A percentile compares a stretch with the other conserved stretches of the same genome.
Evolutionary conservation across 371 early-diverging fungal species (phyloP).

Genomic region (Dentiscutata heterogama): DNA sequence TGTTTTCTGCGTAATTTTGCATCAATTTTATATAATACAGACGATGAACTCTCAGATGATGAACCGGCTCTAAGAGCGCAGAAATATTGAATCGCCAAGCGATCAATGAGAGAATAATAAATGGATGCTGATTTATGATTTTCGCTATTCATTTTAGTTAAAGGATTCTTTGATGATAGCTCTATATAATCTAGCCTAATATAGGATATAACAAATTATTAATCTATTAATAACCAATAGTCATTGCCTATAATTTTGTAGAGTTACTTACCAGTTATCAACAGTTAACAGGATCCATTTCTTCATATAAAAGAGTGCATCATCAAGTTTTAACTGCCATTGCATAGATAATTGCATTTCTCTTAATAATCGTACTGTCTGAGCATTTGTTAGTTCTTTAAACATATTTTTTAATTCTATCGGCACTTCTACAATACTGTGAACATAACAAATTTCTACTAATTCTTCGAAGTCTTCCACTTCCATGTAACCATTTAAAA

Average conservation of each 20-base stretch:
- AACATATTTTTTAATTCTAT: constrained; percentile 19
- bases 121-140: constrained; percentile 22
- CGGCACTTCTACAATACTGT: constrained; percentile 3
- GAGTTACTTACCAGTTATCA: constrained; percentile 14
- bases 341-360: constrained; percentile 28
- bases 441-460: constrained; percentile 14
- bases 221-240: no score
- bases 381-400: not conserved
- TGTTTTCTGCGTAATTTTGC: constrained; percentile 18
- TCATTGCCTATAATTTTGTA: not conserved
- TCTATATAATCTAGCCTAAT: constrained; percentile 33
- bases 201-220: not conserved
- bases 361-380: constrained; percentile 21
- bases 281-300: constrained; percentile 10
- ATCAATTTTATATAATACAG: constrained; percentile 5
- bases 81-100: constrained; percentile 19
- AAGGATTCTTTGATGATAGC: constrained; percentile 18
- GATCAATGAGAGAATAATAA: constrained; percentile 32
- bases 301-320: not conserved
- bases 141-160: constrained; percentile 33
- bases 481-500: constrained; percentile 23
- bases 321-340: not conserved
- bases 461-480: constrained; percentile 13
- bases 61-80: not conserved
- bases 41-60: constrained; percentile 1